These are phyloP conservation scores for Mycocentrospora acerina DNA, from an alignment of 2,329 filamentous ascomycete species.

Conservation along the genomic window DNA sequence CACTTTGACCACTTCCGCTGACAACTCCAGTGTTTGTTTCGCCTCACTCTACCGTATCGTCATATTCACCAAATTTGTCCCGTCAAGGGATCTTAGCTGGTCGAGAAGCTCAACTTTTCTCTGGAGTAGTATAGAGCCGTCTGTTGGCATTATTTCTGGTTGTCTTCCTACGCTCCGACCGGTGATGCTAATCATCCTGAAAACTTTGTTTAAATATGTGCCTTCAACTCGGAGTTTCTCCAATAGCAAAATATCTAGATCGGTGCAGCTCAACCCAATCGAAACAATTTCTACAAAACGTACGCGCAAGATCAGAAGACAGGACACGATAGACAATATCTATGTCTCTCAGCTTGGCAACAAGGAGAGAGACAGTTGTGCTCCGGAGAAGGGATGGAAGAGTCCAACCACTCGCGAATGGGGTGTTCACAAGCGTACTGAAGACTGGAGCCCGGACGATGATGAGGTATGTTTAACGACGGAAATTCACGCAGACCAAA, in stretches of 20 bases:
- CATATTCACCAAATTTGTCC: conserved; percentile 20
- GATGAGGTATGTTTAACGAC: conserved; percentile 25
- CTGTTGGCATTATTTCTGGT: conserved; percentile 28
- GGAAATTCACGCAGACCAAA: conserved; percentile 13
- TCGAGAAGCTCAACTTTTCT: conserved; percentile 32
- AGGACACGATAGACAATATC: conserved; percentile 15
- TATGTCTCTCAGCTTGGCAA: conserved; percentile 10
- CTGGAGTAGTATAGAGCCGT: conserved; percentile 28
- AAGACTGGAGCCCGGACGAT: conserved; percentile 19
- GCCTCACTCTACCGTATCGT: conserved; percentile 31
- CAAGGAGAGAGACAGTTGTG: not conserved
- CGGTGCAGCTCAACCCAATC: conserved; percentile 11
- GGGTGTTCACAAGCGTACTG: conserved; percentile 9
- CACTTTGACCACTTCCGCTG: not conserved
- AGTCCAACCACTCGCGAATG: no score
- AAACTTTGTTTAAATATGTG: conserved; percentile 11
- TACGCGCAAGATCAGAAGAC: conserved; percentile 18
- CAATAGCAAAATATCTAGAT: conserved; percentile 3
- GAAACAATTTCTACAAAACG: conserved; percentile 27
- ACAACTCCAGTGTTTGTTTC: conserved; percentile 21
- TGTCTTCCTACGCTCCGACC: conserved; percentile 27
- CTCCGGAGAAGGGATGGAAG: not conserved
- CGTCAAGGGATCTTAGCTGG: conserved; percentile 25
- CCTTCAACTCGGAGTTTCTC: conserved; percentile 13
- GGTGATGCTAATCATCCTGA: conserved; percentile 14